phyloP scores from a whole-genome alignment of 352 stramenopile genomes.

The Pythium periplocum region DNA sequence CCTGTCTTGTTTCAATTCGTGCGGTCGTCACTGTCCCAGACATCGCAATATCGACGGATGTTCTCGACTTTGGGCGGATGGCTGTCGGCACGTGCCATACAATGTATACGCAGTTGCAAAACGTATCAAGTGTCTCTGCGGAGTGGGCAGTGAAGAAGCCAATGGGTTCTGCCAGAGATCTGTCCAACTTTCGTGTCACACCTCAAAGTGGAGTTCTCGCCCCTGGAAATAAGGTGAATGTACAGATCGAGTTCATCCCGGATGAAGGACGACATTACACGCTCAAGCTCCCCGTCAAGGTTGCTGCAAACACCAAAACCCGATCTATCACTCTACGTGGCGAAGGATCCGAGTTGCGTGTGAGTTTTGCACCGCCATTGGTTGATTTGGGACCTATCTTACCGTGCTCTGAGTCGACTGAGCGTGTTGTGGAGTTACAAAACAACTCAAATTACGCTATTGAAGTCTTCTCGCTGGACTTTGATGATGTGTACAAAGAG shows the following conservation, averaged over 20 bases:
- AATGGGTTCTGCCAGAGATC: conserved; percentile 77
- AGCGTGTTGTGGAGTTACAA: conserved; percentile 62
- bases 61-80: conserved; percentile 89
- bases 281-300: conserved; percentile 87
- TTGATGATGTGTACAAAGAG: conserved; percentile 73
- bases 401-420: conserved; percentile 44
- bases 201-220: conserved; percentile 69
- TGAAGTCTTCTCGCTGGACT: conserved; percentile 91
- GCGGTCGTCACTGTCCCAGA: conserved; percentile 91
- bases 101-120: conserved; percentile 90
- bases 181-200: conserved; percentile 73
- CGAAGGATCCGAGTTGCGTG: conserved; percentile 66
- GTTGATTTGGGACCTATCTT: conserved; percentile 86
- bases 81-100: conserved; percentile 84
- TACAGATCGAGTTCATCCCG: conserved; percentile 90
- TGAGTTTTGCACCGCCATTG: conserved; percentile 80
- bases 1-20: conserved; percentile 78
- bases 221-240: conserved; percentile 74
- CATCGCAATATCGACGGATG: conserved; percentile 74
- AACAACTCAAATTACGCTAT: conserved; percentile 89
- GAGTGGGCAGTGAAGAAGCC: conserved; percentile 91
- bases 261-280: conserved; percentile 70
- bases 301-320: conserved; percentile 74
- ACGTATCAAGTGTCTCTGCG: conserved; percentile 79
- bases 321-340: conserved; percentile 72